These are phyloP conservation scores for Erythrophleum fordii DNA, from an alignment of 306 rosid genomes.

Conservation along the genomic window DNA sequence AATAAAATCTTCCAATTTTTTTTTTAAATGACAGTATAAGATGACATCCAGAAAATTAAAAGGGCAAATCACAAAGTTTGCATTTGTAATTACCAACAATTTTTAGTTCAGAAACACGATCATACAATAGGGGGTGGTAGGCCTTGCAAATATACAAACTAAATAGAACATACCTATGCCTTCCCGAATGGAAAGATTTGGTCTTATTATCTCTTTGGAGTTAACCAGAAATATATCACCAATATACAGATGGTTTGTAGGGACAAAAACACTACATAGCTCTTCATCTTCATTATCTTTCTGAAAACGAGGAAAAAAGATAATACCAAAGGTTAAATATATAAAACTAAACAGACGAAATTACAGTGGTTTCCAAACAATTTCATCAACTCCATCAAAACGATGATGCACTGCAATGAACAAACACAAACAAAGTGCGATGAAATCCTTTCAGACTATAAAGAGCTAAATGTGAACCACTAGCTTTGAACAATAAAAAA, in stretches of 20 bases:
- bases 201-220: constrained; percentile 82
- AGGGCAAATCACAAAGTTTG: constrained; percentile 15
- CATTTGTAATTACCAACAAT: constrained; percentile 2
- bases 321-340: constrained; percentile 18
- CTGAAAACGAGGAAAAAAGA: constrained; percentile 45
- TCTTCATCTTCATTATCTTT: constrained; percentile 85
- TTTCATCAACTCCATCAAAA: neutral
- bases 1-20: neutral
- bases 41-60: neutral
- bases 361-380: constrained; percentile 1
- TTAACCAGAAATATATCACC: constrained; percentile 82
- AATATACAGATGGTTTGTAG: constrained; percentile 85
- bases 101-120: neutral
- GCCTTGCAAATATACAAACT: neutral
- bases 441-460: constrained; percentile 14
- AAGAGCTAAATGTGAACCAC: constrained; percentile 14
- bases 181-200: constrained; percentile 89
- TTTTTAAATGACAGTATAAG: neutral
- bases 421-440: constrained; percentile 27
- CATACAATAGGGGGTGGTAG: neutral
- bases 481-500: neutral
- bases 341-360: constrained; percentile 22
- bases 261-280: constrained; percentile 90
- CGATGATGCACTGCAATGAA: neutral
- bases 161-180: constrained; percentile 72